Evolutionary conservation across 257 asterid genomes (phyloP), one percentile per base, ranked within the genome.

Genomic region (Penstemon newberryi): DNA sequence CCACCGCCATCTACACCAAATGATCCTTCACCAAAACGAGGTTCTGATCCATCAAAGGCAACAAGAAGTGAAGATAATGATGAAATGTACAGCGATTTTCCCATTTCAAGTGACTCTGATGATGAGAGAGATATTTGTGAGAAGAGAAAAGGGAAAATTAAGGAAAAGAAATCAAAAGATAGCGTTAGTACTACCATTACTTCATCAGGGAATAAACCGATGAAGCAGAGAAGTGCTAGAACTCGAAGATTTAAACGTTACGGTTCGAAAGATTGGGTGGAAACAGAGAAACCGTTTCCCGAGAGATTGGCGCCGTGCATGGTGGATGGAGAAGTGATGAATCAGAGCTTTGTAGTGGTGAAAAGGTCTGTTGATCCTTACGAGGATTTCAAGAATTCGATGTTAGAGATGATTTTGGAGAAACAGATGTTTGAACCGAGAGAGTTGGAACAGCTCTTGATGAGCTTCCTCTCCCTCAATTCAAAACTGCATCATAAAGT

Each of bases 321-420:
- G 80, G 69, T 8, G 54, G 75, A 70, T 55, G 85, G 80, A 33
- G 68, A 72, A 64, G 80, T 73, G 33, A 25, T 25, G 76, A 74
- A 76, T 5, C 75, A 79, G 67, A 84, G 90, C 60, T 86, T 82
- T 41, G 86, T 86, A 3, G 78, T 88, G 77, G 78, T 80, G 84
- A 91, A 91, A 94, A 83, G 68, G 72, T 88, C 96, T 1, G 77
- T 37, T 36, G 84, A 87, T 44, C 97, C 97, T 3, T 80, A 70
- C n/a, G 75, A 86, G 65, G 97, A 91, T 82, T 91, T 91, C 85
- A 91, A 81, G 89, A 85, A 63, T 37, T 88, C 96, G 3, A 91
- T 91, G 95, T n/a, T 66, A 73, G 97, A 91, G 66, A 88, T 88
- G 96, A 85, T 86, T 60, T 4, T 83, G 66, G 95, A 86, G 73